Evolutionary conservation across 2,329 filamentous ascomycete genomes (phyloP).

Genomic region (Cladosporium velox): DNA sequence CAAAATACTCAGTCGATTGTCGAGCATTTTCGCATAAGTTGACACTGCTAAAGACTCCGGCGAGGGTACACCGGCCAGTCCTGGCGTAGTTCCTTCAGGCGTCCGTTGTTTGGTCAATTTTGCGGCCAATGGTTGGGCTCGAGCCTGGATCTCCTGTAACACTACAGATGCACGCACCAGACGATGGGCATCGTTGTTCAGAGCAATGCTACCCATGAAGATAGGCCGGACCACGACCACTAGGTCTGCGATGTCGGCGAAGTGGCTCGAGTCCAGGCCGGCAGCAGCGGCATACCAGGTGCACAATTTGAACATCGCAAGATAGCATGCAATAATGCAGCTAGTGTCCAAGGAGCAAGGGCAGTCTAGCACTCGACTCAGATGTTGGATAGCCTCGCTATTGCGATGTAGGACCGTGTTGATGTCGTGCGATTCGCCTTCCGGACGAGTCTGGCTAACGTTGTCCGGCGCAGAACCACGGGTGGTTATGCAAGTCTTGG

Average conservation of each 20-base stretch:
- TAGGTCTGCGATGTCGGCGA: constrained; percentile 15
- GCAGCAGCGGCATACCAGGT: constrained; percentile 24
- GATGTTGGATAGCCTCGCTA: constrained; percentile 21
- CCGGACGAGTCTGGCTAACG: not conserved
- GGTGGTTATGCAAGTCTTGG: too few species aligned
- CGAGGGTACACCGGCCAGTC: not conserved
- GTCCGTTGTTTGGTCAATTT: not conserved
- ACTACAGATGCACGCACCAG: constrained; percentile 22
- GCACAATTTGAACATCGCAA: constrained; percentile 22
- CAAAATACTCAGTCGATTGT: not conserved
- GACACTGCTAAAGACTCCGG: not conserved
- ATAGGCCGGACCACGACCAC: constrained; percentile 20
- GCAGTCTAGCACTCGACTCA: constrained; percentile 23
- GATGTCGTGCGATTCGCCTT: constrained; percentile 22
- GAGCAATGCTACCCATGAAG: constrained; percentile 24
- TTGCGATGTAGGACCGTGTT: constrained; percentile 23
- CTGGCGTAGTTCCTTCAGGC: not conserved
- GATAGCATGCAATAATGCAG: constrained; percentile 22
- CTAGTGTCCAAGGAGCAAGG: constrained; percentile 18
- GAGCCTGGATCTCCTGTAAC: not conserved
- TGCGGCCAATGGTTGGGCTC: not conserved
- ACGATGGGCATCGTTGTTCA: constrained; percentile 22
- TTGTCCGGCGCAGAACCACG: too few species aligned
- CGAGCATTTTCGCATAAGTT: not conserved
- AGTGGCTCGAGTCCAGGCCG: not conserved